phyloP scores from a whole-genome alignment of 129 eudicot species.

The Logfia minima region DNA sequence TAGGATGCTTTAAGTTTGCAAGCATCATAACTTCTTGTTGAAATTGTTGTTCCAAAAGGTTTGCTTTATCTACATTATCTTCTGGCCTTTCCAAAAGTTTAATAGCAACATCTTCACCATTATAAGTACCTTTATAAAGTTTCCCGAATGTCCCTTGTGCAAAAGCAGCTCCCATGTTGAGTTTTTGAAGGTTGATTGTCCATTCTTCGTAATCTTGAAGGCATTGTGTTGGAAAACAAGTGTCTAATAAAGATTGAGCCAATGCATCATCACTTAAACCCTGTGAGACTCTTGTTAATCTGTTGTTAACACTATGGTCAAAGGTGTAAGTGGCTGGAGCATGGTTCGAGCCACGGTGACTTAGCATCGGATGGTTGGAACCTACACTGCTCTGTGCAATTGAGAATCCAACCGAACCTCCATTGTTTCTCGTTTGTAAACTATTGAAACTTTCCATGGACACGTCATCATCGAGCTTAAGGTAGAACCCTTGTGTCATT shows the following conservation, averaged over 20 bases:
- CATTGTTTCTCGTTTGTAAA: conserved; percentile 57
- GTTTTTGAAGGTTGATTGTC: conserved; percentile 62
- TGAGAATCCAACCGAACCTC: conserved; percentile 70
- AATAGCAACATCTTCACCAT: conserved; percentile 74
- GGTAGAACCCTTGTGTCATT: conserved; percentile 36
- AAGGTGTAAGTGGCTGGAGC: conserved; percentile 43
- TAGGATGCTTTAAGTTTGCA: conserved; percentile 67
- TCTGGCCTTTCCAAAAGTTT: conserved; percentile 77
- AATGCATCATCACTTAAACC: conserved; percentile 59
- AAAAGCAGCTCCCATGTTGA: conserved; percentile 67
- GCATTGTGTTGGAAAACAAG: conserved; percentile 48
- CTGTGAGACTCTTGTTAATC: conserved; percentile 41
- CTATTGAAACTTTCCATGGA: conserved; percentile 63
- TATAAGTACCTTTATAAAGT: conserved; percentile 68
- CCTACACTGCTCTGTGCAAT: conserved; percentile 63
- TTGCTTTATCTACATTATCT: conserved; percentile 61
- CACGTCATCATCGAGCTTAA: conserved; percentile 60
- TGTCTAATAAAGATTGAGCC: conserved; percentile 63
- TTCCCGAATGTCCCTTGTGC: conserved; percentile 89
- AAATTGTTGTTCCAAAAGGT: conserved; percentile 82
- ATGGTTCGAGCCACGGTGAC: conserved; percentile 53
- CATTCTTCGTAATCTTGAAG: conserved; percentile 64
- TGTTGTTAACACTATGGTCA: conserved; percentile 50
- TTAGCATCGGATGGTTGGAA: conserved; percentile 59
- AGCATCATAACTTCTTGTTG: conserved; percentile 88